Percentiles rank a stretch among this genome's conserved stretches.
These are phyloP conservation scores for Tulasnella sp. DNA, from an alignment of 768 basidiomycete genomes.

Conservation along the genomic window DNA sequence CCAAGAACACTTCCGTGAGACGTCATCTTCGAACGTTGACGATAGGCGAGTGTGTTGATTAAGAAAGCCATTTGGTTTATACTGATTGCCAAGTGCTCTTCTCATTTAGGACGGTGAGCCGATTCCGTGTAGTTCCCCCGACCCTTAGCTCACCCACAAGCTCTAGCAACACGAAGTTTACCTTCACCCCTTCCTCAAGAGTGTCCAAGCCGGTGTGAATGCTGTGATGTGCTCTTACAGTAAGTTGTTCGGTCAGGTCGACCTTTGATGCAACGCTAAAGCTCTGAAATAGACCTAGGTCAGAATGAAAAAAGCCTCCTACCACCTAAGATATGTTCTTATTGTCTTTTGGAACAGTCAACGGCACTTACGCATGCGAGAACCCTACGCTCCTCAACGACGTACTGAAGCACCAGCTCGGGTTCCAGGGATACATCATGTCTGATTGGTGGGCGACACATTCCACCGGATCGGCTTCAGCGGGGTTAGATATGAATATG, in stretches of 20 bases:
- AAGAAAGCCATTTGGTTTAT: background rate
- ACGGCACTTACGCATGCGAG: conserved; percentile 57
- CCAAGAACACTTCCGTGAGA: conserved; percentile 31
- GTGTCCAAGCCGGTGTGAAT: conserved; percentile 60
- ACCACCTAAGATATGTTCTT: conserved; percentile 6
- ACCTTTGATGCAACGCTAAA: background rate
- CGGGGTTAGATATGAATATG: conserved; percentile 23
- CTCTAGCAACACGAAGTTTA: conserved; percentile 22
- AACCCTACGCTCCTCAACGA: conserved; percentile 59
- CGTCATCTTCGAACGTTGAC: conserved; percentile 50
- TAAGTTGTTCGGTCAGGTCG: conserved; percentile 25
- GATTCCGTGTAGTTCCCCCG: conserved; percentile 46
- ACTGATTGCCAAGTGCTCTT: background rate
- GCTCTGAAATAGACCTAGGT: background rate
- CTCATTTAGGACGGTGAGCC: conserved; percentile 21
- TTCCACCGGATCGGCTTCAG: conserved; percentile 22
- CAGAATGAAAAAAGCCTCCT: conserved; percentile 16
- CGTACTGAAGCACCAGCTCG: conserved; percentile 61
- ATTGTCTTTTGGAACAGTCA: conserved; percentile 26
- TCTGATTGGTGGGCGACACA: conserved; percentile 60
- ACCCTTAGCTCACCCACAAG: conserved; percentile 5
- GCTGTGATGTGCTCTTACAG: conserved; percentile 70
- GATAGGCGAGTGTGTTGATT: conserved; percentile 46
- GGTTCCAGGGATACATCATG: conserved; percentile 69
- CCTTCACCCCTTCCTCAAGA: conserved; percentile 21